Conservation (phyloP, 2,329 filamentous ascomycete genomes). For the Hymenoscyphus scutula region DNA sequence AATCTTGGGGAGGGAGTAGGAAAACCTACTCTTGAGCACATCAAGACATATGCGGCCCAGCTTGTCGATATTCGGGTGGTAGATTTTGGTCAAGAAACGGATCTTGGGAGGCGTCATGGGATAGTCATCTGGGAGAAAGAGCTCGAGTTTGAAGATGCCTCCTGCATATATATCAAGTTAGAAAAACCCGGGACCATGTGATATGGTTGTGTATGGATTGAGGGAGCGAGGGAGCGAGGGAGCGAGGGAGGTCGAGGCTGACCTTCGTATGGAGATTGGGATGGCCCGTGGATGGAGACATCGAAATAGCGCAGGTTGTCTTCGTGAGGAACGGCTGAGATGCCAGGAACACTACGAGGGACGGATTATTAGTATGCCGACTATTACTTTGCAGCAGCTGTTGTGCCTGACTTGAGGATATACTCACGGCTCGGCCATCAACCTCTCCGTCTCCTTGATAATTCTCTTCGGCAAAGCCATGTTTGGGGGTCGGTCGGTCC, state of each 20-base stretch:
- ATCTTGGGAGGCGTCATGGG: constrained; percentile 99
- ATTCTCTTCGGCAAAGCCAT: constrained; percentile 92
- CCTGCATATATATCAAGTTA: constrained; percentile 22
- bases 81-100: constrained; percentile 97
- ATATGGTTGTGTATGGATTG: background rate
- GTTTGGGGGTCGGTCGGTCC: background rate
- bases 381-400: too few species aligned
- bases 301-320: constrained; percentile 99
- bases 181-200: background rate
- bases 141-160: constrained; percentile 92
- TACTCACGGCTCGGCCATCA: constrained; percentile 94
- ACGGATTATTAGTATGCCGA: constrained; percentile 13
- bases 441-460: constrained; percentile 95
- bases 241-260: constrained; percentile 27
- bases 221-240: too few species aligned
- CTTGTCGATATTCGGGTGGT: constrained; percentile 98
- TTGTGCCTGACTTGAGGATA: too few species aligned
- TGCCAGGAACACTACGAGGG: constrained; percentile 76
- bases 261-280: constrained; percentile 95
- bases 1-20: background rate
- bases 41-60: constrained; percentile 95
- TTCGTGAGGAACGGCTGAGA: constrained; percentile 92
- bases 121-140: constrained; percentile 97
- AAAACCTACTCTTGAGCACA: constrained; percentile 81
- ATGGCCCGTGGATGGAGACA: constrained; percentile 90